Evolutionary conservation across 345 rosid species (phyloP).

Genomic region (Streptanthus diversifolius): DNA sequence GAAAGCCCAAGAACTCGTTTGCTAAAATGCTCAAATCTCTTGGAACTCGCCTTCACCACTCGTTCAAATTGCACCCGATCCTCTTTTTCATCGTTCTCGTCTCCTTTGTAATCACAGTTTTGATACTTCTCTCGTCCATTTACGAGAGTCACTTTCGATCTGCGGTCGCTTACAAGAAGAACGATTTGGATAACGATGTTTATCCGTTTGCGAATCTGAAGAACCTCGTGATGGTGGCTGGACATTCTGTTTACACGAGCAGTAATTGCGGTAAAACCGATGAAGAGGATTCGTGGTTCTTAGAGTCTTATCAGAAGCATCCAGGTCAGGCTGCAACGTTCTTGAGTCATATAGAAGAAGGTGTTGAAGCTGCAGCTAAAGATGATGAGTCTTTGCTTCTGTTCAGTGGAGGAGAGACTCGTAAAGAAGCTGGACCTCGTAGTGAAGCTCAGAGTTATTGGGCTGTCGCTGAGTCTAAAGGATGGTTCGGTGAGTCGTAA

Average conservation of each 20-base stretch:
- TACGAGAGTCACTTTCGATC: slow-evolving; percentile 47
- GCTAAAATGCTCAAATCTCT: slow-evolving; percentile 59
- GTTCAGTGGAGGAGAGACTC: slow-evolving; percentile 96
- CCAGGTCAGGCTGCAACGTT: slow-evolving; percentile 92
- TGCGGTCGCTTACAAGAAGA: slow-evolving; percentile 32
- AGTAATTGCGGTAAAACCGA: slow-evolving; percentile 71
- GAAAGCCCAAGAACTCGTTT: slow-evolving; percentile 50
- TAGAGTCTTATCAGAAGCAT: slow-evolving; percentile 90
- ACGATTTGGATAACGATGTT: slow-evolving; percentile 35
- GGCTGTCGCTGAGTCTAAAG: slow-evolving; percentile 89
- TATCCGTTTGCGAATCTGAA: slow-evolving; percentile 63
- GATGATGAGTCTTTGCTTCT: slow-evolving; percentile 78
- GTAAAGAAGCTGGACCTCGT: slow-evolving; percentile 91
- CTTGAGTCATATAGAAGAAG: slow-evolving; percentile 76
- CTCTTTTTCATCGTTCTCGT: slow-evolving; percentile 47
- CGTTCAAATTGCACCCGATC: slow-evolving; percentile 61
- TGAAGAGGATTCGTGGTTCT: slow-evolving; percentile 87
- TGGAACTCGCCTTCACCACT: slow-evolving; percentile 50
- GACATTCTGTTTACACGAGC: slow-evolving; percentile 91
- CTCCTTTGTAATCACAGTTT: slow-evolving; percentile 59
- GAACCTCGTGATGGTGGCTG: slow-evolving; percentile 96
- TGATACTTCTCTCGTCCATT: slow-evolving; percentile 45
- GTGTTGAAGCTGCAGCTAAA: slow-evolving; percentile 54
- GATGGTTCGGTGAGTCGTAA: slow-evolving; percentile 85
- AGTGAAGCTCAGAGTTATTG: slow-evolving; percentile 99